phyloP scores from a whole-genome alignment of 2,329 filamentous ascomycete species.

The Ilyonectria robusta region DNA sequence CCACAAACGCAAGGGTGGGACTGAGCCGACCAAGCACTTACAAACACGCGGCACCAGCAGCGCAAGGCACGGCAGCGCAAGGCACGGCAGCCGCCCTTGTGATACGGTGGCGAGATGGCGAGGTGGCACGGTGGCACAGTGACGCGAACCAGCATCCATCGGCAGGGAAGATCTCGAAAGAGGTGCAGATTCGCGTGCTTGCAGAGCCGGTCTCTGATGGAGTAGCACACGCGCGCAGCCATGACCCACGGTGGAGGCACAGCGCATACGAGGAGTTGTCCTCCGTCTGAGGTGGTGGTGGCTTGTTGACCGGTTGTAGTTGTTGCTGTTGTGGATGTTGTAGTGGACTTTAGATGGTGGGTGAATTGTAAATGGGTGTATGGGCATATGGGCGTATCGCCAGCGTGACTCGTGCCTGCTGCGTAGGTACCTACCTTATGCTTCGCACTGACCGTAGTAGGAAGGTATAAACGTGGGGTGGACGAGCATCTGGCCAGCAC shows the following conservation, averaged over 20 bases:
- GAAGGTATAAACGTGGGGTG: not conserved
- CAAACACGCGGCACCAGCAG: slow-evolving; percentile 42
- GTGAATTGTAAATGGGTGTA: too few relatives aligned
- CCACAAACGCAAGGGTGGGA: slow-evolving; percentile 10
- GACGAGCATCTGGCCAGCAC: not conserved
- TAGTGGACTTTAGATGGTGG: too few relatives aligned
- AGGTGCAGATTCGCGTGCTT: slow-evolving; percentile 48
- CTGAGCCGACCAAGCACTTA: slow-evolving; percentile 40
- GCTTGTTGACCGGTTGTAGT: not conserved
- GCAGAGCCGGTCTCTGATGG: slow-evolving; percentile 50
- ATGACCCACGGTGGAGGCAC: slow-evolving; percentile 28
- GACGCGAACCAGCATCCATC: not conserved
- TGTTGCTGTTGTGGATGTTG: not conserved
- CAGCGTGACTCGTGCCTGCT: too few relatives aligned
- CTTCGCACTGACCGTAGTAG: too few relatives aligned
- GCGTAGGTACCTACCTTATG: too few relatives aligned
- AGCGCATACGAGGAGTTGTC: slow-evolving; percentile 43
- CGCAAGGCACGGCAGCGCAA: not conserved
- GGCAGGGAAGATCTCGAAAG: slow-evolving; percentile 44
- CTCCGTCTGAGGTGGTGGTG: slow-evolving; percentile 15
- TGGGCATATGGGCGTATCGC: too few relatives aligned
- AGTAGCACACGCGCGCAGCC: slow-evolving; percentile 39
- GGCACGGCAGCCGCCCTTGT: slow-evolving; percentile 7
- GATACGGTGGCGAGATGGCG: slow-evolving; percentile 31
- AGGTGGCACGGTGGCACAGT: not conserved